phyloP scores from a whole-genome alignment of 2,329 filamentous ascomycete genomes.

The Apiospora koreana region DNA sequence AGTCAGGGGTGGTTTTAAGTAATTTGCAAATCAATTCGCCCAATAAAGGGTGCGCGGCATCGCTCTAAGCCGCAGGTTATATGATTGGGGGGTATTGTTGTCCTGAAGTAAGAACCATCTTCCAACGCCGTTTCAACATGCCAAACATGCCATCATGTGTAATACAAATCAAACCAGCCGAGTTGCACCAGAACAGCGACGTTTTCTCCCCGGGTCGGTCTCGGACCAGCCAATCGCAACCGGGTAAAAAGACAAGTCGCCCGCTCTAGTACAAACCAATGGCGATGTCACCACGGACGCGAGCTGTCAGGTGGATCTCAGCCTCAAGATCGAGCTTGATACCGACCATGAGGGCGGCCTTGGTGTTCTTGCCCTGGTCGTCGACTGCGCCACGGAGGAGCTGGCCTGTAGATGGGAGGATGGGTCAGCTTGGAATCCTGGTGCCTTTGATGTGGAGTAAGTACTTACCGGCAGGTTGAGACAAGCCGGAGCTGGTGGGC shows the following conservation, averaged over 20 bases:
- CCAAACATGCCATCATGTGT: not conserved
- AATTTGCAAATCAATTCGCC: slow-evolving; percentile 7
- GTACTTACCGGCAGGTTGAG: slow-evolving; percentile 35
- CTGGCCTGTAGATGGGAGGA: slow-evolving; percentile 39
- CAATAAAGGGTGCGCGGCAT: slow-evolving; percentile 1
- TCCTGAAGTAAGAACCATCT: slow-evolving; percentile 6
- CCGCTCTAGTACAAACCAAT: slow-evolving; percentile 54
- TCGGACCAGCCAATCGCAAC: not conserved
- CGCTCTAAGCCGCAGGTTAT: slow-evolving; percentile 7
- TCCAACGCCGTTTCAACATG: not conserved
- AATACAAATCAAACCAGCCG: slow-evolving; percentile 1
- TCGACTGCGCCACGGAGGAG: slow-evolving; percentile 60
- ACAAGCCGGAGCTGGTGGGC: slow-evolving; percentile 39
- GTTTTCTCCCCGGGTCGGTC: not conserved
- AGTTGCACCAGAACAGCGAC: not conserved
- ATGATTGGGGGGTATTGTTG: not conserved
- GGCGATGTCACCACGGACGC: slow-evolving; percentile 61
- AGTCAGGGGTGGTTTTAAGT: not conserved
- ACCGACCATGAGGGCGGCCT: slow-evolving; percentile 58
- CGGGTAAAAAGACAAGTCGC: not conserved
- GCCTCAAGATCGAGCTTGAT: slow-evolving; percentile 66
- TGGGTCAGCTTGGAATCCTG: not conserved
- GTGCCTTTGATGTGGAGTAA: too few relatives aligned
- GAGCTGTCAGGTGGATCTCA: slow-evolving; percentile 61
- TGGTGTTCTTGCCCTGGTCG: slow-evolving; percentile 57